Base-by-base conservation (phyloP, 2,329 filamentous ascomycete genomes). In the Onygenales sp. region DNA sequence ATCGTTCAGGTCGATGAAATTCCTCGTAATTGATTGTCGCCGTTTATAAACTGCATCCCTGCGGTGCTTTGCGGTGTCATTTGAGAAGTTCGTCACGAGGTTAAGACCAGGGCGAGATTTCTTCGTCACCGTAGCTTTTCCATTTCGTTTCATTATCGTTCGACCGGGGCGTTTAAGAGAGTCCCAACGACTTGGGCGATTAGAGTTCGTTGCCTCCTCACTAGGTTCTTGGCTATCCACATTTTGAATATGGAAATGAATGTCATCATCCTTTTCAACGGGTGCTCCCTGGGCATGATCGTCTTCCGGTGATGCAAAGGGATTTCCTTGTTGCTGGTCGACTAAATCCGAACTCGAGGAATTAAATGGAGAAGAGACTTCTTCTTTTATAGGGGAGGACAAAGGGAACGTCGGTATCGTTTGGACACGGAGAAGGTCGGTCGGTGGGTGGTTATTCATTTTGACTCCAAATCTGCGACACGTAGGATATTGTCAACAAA, bases 301-400 rank as follows among this genome's bases (percentile, higher is more conserved):
- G 57, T 52, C 65, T 63, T 63, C 57, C 1, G 68, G 54, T 36
- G 63, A 67, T n/a, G 64, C 59, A 46, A 68, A 68, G 1, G 65
- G 66, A 31, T 63, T 62, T 13, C 56, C 60, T 11, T 58, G 60
- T 50, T 63, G 61, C 50, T 63, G 43, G 17, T 64, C 61, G 48
- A 58, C 56, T 6, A 65, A 63, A 48, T 68, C 65, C 10, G 63
- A 45, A 6, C 55, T 58, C 1, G 62, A 64, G 2, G 68, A 70
- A 14, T 63, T 64, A 6, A 63, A 66, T 0, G 70, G 71, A 49
- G 68, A 72, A 3, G 64, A 55, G 37, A 71, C 60, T 54, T 74
- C 71, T 51, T 73, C 71, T 17, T 58, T 67, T 53, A 74, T 74
- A 0, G 71, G 71, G 9, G 71, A 74, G 1, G 70, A 72, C 14